Conservation (phyloP, 139 green algal species). For the Volvox africanus region DNA sequence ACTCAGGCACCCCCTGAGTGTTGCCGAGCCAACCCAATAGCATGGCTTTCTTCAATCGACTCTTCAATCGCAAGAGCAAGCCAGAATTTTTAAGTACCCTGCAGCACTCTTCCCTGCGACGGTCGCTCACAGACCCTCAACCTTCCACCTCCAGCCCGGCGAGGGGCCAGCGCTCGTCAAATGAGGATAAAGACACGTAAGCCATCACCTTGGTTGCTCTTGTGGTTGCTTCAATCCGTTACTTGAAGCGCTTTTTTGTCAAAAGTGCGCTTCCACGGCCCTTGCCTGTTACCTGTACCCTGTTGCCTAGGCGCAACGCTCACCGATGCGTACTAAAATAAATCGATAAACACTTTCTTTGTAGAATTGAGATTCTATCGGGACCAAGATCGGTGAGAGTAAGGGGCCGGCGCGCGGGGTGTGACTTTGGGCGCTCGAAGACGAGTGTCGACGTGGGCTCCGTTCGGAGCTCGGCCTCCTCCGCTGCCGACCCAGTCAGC, state of each 20-base stretch:
- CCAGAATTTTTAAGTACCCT: neutral
- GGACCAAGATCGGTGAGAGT: neutral
- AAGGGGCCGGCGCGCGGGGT: neutral
- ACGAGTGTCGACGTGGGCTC: neutral
- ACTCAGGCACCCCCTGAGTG: neutral
- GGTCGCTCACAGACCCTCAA: constrained; percentile 22
- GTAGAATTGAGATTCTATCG: neutral
- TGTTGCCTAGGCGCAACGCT: neutral
- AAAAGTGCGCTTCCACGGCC: neutral
- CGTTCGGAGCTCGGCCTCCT: neutral
- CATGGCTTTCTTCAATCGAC: constrained; percentile 38
- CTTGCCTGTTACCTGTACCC: neutral
- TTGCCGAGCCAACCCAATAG: neutral
- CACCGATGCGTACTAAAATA: too few species aligned
- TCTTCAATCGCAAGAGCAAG: constrained; percentile 44
- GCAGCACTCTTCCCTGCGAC: neutral
- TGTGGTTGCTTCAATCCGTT: neutral
- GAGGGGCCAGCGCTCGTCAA: neutral
- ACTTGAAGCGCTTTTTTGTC: neutral
- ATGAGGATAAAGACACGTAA: constrained; percentile 34
- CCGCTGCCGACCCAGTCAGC: neutral
- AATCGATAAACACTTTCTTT: neutral
- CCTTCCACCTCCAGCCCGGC: neutral
- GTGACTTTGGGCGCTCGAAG: constrained; percentile 7
- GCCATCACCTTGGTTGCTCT: neutral